Base-by-base conservation (phyloP, 305 asterid species). In the Ilex paraguariensis region DNA sequence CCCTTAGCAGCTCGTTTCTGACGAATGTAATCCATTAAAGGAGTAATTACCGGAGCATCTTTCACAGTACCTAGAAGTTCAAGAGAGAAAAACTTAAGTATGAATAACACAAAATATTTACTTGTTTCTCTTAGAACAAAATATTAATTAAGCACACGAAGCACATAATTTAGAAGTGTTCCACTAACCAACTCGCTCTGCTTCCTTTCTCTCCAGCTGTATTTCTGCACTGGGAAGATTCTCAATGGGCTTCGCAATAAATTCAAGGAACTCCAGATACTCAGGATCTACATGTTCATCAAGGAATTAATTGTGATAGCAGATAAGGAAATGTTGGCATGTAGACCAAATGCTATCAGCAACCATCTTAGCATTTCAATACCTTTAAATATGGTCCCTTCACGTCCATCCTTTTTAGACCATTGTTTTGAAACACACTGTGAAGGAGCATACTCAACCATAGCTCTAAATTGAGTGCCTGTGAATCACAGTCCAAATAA, bases 221-320 rank as follows among this genome's bases (percentile, higher is more conserved):
- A 91, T 84, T 82, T 91, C 97, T 70, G 97, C 97, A 77, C 97
- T 91, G 5, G 97, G 97, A 68, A 91, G 97, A 84, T 84, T 81
- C 90, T 87, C 97, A 39, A 86, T 80, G 9, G 97, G 97, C 81
- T 86, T 91, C 52, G 91, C 78, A 61, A 91, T 70, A 79, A 78
- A 73, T 77, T 91, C 95, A 84, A 91, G 93, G 84, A 91, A 91
- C 93, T 91, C 95, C 88, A 82, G 64, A 80, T 87, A 88, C 75
- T 91, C 95, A 73, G 95, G 90, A 87, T 91, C 97, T 91, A 77
- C 90, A 82, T 39, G 64, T 70, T 64, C 54, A 59, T 70, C 70
- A 71, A 67, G 40, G 71, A 65, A 77, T 78, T 63, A 79, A 69
- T 56, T 59, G 70, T 36, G 64, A 64, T 68, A 66, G 61, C 16